phyloP scores from a whole-genome alignment of 78 protist genomes.

The Planoprotostelium fungivorum region DNA sequence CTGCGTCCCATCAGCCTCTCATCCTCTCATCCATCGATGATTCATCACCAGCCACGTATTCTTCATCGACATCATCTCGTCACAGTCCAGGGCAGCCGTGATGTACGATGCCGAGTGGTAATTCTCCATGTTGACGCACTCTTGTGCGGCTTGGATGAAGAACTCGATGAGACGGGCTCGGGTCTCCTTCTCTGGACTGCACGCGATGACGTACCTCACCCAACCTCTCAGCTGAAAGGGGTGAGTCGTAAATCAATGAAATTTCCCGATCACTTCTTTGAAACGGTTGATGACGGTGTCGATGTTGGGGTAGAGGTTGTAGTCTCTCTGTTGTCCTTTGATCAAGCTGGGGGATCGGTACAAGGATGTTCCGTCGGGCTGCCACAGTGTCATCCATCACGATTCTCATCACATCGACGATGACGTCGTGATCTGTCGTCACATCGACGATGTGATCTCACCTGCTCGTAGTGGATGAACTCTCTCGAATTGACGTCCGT shows the following conservation, averaged over 20 bases:
- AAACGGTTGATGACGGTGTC: neutral
- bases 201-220: neutral
- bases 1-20: too few species aligned
- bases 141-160: neutral
- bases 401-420: neutral
- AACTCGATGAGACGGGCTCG: neutral
- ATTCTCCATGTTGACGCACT: neutral
- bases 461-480: neutral
- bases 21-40: too few species aligned
- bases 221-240: neutral
- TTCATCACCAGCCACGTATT: neutral
- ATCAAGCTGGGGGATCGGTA: neutral
- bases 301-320: neutral
- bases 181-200: neutral
- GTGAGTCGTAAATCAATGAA: neutral
- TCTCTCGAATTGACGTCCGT: neutral
- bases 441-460: neutral
- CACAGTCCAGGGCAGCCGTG: neutral
- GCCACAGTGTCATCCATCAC: neutral
- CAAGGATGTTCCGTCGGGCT: neutral
- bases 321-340: neutral
- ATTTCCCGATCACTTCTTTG: neutral
- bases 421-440: neutral
- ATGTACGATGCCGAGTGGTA: neutral
- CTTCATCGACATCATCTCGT: neutral